phyloP scores from a whole-genome alignment of 306 rosid genomes.

The Aeschynomene evenia region DNA sequence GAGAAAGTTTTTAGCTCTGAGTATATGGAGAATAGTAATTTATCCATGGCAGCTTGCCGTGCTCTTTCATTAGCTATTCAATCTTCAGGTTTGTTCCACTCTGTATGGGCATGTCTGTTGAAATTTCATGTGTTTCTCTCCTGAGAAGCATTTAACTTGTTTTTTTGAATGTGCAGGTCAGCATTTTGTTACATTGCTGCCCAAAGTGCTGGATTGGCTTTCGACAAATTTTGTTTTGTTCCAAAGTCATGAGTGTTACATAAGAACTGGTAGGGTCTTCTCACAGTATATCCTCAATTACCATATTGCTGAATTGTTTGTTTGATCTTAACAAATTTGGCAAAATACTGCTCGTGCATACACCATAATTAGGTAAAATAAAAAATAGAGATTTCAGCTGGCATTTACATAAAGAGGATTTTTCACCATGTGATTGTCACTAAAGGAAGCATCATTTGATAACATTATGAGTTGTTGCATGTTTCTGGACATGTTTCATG shows the following conservation, averaged over 20 bases:
- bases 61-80: constrained; percentile 90
- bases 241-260: constrained; percentile 92
- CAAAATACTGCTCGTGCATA: background rate
- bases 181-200: constrained; percentile 69
- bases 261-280: constrained; percentile 74
- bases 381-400: background rate
- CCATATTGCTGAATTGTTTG: background rate
- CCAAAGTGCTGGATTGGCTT: constrained; percentile 81
- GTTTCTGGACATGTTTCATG: background rate
- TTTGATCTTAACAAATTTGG: constrained; percentile 1
- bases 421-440: background rate
- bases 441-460: constrained; percentile 17
- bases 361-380: constrained; percentile 10
- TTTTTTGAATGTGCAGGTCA: constrained; percentile 63
- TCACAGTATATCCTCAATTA: constrained; percentile 13
- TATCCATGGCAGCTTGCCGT: constrained; percentile 89
- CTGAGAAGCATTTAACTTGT: background rate
- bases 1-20: constrained; percentile 80
- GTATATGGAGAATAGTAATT: constrained; percentile 86
- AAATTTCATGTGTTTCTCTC: constrained; percentile 19
- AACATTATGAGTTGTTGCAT: background rate
- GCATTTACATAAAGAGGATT: background rate
- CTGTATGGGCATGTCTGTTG: constrained; percentile 19
- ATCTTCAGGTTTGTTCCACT: constrained; percentile 66
- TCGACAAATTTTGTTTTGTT: constrained; percentile 75